Evolutionary conservation across 495 filamentous ascomycete species (phyloP), one percentile per base, ranked within the genome.

Genomic region (Aspergillus baeticus): DNA sequence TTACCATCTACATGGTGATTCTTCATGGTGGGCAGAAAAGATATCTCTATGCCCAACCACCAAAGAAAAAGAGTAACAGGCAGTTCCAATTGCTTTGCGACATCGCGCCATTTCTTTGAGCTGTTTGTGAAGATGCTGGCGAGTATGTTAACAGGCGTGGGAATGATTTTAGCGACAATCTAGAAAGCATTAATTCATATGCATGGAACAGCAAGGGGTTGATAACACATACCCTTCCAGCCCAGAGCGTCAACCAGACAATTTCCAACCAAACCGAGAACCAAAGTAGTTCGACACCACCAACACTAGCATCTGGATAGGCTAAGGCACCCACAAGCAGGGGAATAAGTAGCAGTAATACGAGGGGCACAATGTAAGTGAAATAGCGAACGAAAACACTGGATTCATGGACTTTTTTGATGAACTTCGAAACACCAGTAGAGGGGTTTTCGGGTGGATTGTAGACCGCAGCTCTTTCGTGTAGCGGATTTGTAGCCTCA

Each of bases 251-350:
- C 38, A 96, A 74, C 93, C 93, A 98, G 39, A 97, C 83, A 21
- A 96, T 87, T 68, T 96, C 89, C 43, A 98, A 77, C 93, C 93
- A 98, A 44, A 97, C 89, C 39, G 88, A 86, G 59, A 98, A 97
- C 93, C 93, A 98, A 46, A 91, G 74, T 53, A 97, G 66, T 57
- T 81, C 52, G 2, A 96, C 90, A 33, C 85, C 91, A 2, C 92
- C 93, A 7, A 90, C 85, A 17, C 74, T 85, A 3, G 88, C 83
- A 26, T 83, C 65, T 10, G 79, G 77, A 60, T 85, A 89, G 6
- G 82, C 64, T 31, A 92, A 77, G 3, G 81, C 80, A 8, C 90
- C 92, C 26, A 98, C 69, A 5, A 98, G 79, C 41, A 96, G 68
- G 0, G 94, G 94, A 34, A 96, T 83, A 52, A 96, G 71, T 22